phyloP scores from a whole-genome alignment of 495 filamentous ascomycete genomes.

The Trichoderma reesei region DNA sequence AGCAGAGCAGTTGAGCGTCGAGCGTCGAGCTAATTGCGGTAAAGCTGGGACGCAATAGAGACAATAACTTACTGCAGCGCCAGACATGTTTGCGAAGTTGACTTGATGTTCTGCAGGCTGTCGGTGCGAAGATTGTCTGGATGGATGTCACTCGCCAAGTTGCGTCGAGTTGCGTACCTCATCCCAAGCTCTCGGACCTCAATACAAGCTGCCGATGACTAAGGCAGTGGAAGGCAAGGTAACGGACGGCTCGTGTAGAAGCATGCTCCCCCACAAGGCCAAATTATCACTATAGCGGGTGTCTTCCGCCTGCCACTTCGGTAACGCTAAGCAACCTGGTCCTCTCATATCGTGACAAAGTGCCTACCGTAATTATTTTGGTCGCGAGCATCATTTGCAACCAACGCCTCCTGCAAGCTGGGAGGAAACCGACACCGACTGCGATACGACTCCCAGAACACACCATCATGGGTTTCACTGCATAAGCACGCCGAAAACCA shows the following conservation, averaged over 20 bases:
- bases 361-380: not conserved
- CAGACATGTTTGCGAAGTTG: conserved; percentile 41
- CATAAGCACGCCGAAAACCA: not conserved
- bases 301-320: not conserved
- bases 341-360: not conserved
- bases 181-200: not conserved
- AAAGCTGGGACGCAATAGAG: not conserved
- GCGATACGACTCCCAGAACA: not conserved
- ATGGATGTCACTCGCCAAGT: not conserved
- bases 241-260: not conserved
- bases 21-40: not conserved
- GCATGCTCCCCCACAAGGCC: not conserved
- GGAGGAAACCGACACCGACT: not conserved
- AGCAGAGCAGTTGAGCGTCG: no score
- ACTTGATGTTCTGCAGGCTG: not conserved
- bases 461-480: not conserved
- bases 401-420: not conserved
- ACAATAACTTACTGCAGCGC: conserved; percentile 41
- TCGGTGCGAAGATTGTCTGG: not conserved
- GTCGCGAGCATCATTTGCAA: not conserved
- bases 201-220: not conserved
- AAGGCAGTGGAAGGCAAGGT: not conserved
- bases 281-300: conserved; percentile 2
- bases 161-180: not conserved
- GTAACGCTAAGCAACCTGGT: not conserved